Percentiles rank a stretch among this genome's conserved stretches.
Evolutionary conservation across 2,329 filamentous ascomycete genomes (phyloP).

Genomic region (Dactylellina cionopaga): DNA sequence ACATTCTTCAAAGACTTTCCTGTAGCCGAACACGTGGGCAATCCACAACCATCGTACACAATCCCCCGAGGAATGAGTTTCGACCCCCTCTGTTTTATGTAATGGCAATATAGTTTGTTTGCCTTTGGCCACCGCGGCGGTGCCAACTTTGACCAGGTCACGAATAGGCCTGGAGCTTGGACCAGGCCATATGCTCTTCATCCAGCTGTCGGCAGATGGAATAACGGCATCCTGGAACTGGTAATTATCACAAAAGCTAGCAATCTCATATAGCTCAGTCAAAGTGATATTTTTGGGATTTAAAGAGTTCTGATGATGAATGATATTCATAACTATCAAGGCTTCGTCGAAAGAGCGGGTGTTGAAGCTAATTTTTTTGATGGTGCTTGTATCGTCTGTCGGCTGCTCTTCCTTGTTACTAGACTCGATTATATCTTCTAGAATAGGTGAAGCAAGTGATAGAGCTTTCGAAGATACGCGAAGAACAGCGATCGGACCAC

Average conservation of each 20-base stretch:
- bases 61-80: background rate
- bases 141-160: background rate
- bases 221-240: slow-evolving; percentile 11
- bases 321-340: background rate
- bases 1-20: background rate
- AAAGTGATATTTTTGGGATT: slow-evolving; percentile 6
- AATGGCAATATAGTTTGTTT: slow-evolving; percentile 2
- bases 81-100: background rate
- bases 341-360: background rate
- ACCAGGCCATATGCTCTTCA: slow-evolving; percentile 4
- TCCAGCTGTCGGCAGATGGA: background rate
- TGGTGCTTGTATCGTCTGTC: background rate
- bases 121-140: background rate
- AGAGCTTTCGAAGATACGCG: slow-evolving; percentile 4
- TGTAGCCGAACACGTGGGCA: slow-evolving; percentile 6
- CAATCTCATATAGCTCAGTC: background rate
- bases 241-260: slow-evolving; percentile 13
- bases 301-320: slow-evolving; percentile 19
- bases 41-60: slow-evolving; percentile 12
- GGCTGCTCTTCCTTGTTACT: background rate
- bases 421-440: background rate
- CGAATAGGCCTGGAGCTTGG: background rate
- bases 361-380: background rate
- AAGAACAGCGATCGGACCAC: background rate
- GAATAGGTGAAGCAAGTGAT: slow-evolving; percentile 7